These are phyloP conservation scores for Haplographium delicatum DNA, from an alignment of 495 filamentous ascomycete species.

Conservation along the genomic window DNA sequence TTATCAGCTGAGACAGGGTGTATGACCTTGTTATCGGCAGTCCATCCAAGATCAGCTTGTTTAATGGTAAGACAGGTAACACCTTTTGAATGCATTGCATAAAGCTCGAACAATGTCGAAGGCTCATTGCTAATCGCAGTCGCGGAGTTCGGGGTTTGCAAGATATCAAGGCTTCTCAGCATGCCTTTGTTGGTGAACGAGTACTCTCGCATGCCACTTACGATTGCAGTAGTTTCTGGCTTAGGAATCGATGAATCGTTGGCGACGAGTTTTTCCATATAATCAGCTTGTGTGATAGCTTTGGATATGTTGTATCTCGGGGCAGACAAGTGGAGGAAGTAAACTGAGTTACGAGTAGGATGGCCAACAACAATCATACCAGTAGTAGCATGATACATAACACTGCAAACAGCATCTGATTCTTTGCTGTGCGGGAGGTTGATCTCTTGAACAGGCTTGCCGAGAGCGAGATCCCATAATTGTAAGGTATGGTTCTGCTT, in stretches of 20 bases:
- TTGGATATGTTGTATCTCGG: constrained; percentile 78
- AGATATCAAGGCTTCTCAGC: constrained; percentile 82
- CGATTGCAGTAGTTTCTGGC: constrained; percentile 89
- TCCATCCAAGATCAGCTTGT: constrained; percentile 86
- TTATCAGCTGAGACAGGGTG: constrained; percentile 66
- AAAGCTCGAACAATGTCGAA: constrained; percentile 78
- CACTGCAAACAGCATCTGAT: constrained; percentile 92
- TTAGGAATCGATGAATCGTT: constrained; percentile 71
- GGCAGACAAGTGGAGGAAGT: constrained; percentile 90
- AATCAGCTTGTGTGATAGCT: constrained; percentile 78
- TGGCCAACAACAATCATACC: constrained; percentile 94
- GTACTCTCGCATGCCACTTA: constrained; percentile 92
- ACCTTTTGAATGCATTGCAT: constrained; percentile 94
- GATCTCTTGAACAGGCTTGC: constrained; percentile 92
- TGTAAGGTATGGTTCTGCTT: constrained; percentile 99
- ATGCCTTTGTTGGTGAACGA: constrained; percentile 84
- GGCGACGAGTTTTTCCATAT: constrained; percentile 65
- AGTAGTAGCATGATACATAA: constrained; percentile 83
- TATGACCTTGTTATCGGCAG: constrained; percentile 76
- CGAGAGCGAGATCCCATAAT: constrained; percentile 95
- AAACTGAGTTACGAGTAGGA: constrained; percentile 94
- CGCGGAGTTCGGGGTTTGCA: constrained; percentile 55
- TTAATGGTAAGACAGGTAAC: constrained; percentile 81
- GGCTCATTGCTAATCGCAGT: constrained; percentile 41
- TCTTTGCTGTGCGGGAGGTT: constrained; percentile 95